phyloP scores from a whole-genome alignment of 140 eudicot genomes.

The Flaveria floridana region DNA sequence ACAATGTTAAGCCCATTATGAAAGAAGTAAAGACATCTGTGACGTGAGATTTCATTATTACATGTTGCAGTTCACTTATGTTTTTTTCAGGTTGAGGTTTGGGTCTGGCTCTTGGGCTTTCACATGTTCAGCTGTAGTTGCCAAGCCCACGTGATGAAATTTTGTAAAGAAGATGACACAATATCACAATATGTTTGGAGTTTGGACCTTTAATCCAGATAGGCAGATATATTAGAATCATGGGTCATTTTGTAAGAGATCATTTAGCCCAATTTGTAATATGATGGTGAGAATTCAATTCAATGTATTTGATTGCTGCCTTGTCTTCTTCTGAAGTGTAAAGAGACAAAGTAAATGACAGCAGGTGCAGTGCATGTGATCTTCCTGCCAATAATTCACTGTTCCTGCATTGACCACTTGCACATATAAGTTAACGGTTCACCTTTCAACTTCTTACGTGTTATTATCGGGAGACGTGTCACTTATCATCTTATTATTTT shows the following conservation, averaged over 20 bases:
- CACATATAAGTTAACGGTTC: conserved; percentile 22
- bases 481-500: background rate
- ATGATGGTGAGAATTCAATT: background rate
- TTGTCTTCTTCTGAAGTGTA: conserved; percentile 22
- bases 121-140: background rate
- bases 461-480: background rate
- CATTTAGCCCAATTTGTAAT: background rate
- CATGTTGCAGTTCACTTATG: background rate
- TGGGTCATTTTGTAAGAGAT: background rate
- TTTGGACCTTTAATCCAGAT: background rate
- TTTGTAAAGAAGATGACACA: conserved; percentile 6
- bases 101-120: conserved; percentile 4
- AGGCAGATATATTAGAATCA: background rate
- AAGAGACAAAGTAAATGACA: conserved; percentile 22
- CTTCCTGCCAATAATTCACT: conserved; percentile 8
- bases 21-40: no score
- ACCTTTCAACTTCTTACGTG: conserved; percentile 19
- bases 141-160: background rate
- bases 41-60: background rate
- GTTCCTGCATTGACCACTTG: conserved; percentile 18
- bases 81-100: background rate
- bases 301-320: background rate
- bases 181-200: background rate
- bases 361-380: conserved; percentile 17
- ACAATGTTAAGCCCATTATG: no score